Percentiles rank a stretch among this genome's conserved stretches.
Evolutionary conservation across 208 protist genomes (phyloP).

Genomic region (Endotrypanum monterogeii): DNA sequence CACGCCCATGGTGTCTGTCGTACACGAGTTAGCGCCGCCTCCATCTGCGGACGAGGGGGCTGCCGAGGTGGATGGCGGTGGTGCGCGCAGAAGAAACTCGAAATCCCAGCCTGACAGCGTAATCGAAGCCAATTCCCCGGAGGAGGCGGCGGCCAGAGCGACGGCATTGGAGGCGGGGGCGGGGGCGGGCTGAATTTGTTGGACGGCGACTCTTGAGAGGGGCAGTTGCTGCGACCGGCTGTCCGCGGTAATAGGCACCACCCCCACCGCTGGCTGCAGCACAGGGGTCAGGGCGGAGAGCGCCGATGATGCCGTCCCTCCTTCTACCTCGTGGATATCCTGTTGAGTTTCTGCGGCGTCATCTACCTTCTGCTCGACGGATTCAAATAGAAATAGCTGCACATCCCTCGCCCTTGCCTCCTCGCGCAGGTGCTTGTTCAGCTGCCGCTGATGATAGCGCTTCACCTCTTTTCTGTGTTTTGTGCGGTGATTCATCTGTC

Average conservation of each 20-base stretch:
- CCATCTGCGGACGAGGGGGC: background rate
- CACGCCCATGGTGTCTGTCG: background rate
- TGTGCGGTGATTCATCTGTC: slow-evolving; percentile 29
- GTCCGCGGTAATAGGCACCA: background rate
- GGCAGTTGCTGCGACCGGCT: background rate
- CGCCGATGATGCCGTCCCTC: background rate
- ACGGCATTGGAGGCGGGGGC: background rate
- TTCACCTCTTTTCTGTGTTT: slow-evolving; percentile 80
- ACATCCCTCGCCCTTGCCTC: slow-evolving; percentile 55
- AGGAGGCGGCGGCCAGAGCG: background rate
- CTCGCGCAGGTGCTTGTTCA: slow-evolving; percentile 37
- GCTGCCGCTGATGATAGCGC: slow-evolving; percentile 60
- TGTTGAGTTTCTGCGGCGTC: background rate
- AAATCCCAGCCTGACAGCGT: slow-evolving; percentile 35
- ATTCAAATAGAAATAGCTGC: slow-evolving; percentile 53
- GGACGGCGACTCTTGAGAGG: background rate
- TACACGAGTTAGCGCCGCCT: background rate
- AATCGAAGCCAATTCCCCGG: background rate
- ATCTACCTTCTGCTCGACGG: background rate
- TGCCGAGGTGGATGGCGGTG: slow-evolving; percentile 8
- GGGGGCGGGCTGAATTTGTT: background rate
- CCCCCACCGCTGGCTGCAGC: background rate
- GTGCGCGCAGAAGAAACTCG: slow-evolving; percentile 60
- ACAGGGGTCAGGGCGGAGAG: background rate
- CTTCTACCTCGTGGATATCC: background rate